phyloP scores from a whole-genome alignment of 2,329 filamentous ascomycete genomes.

The Polychaeton citri region DNA sequence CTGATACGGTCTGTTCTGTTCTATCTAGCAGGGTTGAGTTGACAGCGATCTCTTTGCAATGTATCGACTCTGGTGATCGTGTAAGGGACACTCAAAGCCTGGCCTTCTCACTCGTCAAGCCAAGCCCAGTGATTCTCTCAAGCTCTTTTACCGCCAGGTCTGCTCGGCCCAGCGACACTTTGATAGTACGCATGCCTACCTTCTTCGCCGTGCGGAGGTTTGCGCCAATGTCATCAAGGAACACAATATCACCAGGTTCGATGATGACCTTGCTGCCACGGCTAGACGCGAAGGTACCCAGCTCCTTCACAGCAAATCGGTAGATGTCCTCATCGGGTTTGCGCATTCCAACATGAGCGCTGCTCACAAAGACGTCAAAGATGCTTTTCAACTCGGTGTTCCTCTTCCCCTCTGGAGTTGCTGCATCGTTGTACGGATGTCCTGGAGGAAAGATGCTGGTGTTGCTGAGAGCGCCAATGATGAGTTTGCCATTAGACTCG shows the following conservation, averaged over 20 bases:
- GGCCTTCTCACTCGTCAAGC: conserved; percentile 27
- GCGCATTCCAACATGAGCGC: conserved; percentile 71
- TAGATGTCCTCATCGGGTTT: conserved; percentile 84
- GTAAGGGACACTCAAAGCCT: conserved; percentile 10
- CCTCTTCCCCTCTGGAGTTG: conserved; percentile 24
- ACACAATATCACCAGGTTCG: conserved; percentile 56
- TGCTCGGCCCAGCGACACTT: conserved; percentile 65
- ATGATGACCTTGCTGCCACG: conserved; percentile 35
- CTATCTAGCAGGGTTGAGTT: too few relatives aligned
- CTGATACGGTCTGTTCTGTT: too few relatives aligned
- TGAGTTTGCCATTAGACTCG: conserved; percentile 34
- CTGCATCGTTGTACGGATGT: conserved; percentile 50
- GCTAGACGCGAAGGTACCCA: conserved; percentile 30
- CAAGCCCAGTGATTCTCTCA: conserved; percentile 59
- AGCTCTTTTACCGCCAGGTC: conserved; percentile 72
- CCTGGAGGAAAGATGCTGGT: conserved; percentile 73
- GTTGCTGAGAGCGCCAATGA: conserved; percentile 77
- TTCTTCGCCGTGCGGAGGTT: conserved; percentile 71
- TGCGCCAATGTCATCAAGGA: conserved; percentile 87
- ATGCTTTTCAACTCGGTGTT: conserved; percentile 43
- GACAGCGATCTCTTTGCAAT: too few relatives aligned
- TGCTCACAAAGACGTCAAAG: conserved; percentile 82
- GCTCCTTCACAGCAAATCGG: conserved; percentile 51
- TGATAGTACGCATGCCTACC: conserved; percentile 69
- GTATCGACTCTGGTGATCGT: too few relatives aligned